Base-by-base conservation (phyloP, 345 rosid genomes). In the Lepidium aucheri region DNA sequence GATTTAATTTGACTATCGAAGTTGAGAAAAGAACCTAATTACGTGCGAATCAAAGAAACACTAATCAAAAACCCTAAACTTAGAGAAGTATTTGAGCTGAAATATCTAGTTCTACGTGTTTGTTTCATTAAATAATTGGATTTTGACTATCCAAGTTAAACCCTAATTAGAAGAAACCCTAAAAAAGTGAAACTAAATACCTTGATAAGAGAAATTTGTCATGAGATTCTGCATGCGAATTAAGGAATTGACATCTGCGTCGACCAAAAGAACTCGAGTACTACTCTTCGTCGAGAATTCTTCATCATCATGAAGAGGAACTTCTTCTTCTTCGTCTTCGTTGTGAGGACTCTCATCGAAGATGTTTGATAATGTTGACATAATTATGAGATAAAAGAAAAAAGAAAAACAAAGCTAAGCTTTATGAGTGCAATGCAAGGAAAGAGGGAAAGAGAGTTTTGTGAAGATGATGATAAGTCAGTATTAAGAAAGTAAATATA, bases 181-280 rank as follows among this genome's bases (percentile, higher is more conserved):
- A 38, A 26, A 4, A 14, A 15, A 14, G 6, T 38, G 26, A 50
- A 10, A 46, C 26, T 34, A 47, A 30, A 5, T 61, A 70, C 69
- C 75, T 70, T 54, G 57, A 40, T 70, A 70, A 4, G 56, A 45
- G 47, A 22, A 62, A 3, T 42, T 32, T 28, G 63, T 24, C 76
- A 72, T 47, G 43, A 64, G 64, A 59, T 40, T 40, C 39, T 40
- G 22, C 65, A 9, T 38, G 18, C 20, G 10, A 6, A 12, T 14
- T 46, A 12, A 49, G 3, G 39, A 72, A 12, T 57, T 47, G 35
- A 22, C 24, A 72, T 72, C 70, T 47, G 65, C 22, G 18, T 65
- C 76, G 38, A 72, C 76, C 18, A 72, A 2, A 49, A 72, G 53
- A 56, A 57, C 64, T 38, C 76, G 57, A 49, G 41, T 41, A 15